phyloP scores from a whole-genome alignment of 192 early-diverging fungal species.

The Dissophora ornata region DNA sequence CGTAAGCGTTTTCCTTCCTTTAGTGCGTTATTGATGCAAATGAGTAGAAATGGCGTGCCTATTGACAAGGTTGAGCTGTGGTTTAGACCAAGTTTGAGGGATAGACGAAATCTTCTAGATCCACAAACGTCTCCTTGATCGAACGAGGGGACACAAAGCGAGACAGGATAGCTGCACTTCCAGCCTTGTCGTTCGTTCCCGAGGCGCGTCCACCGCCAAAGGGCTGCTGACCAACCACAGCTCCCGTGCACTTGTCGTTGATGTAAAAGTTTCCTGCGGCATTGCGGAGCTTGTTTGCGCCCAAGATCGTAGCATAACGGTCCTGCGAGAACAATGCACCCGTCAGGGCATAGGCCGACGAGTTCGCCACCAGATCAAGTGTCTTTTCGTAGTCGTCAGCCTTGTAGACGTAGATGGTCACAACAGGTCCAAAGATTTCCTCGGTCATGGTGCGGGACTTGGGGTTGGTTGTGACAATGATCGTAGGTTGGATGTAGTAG shows the following conservation, averaged over 20 bases:
- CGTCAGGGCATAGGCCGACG: slow-evolving; percentile 87
- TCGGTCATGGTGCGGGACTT: slow-evolving; percentile 87
- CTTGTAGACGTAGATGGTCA: slow-evolving; percentile 85
- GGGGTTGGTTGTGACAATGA: slow-evolving; percentile 88
- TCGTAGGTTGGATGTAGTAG: slow-evolving; percentile 91
- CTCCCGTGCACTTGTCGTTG: slow-evolving; percentile 99
- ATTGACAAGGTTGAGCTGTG: too few relatives aligned
- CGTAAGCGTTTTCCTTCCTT: too few relatives aligned
- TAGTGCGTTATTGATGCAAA: too few relatives aligned
- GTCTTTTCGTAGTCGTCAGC: slow-evolving; percentile 77
- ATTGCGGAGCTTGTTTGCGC: slow-evolving; percentile 83
- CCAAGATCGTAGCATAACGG: slow-evolving; percentile 76
- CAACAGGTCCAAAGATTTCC: slow-evolving; percentile 96
- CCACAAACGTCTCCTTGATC: slow-evolving; percentile 94
- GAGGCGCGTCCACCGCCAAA: slow-evolving; percentile 95
- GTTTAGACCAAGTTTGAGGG: slow-evolving; percentile 76
- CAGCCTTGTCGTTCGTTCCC: slow-evolving; percentile 99
- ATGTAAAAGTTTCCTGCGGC: slow-evolving; percentile 98
- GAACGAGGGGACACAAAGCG: slow-evolving; percentile 92
- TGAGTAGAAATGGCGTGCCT: too few relatives aligned
- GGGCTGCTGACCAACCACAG: slow-evolving; percentile 97
- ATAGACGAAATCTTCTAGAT: slow-evolving; percentile 77
- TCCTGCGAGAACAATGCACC: slow-evolving; percentile 89
- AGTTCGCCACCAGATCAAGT: slow-evolving; percentile 75
- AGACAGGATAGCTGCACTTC: slow-evolving; percentile 75